phyloP scores from a whole-genome alignment of 306 rosid species.

The Casuarina equisetifolia region DNA sequence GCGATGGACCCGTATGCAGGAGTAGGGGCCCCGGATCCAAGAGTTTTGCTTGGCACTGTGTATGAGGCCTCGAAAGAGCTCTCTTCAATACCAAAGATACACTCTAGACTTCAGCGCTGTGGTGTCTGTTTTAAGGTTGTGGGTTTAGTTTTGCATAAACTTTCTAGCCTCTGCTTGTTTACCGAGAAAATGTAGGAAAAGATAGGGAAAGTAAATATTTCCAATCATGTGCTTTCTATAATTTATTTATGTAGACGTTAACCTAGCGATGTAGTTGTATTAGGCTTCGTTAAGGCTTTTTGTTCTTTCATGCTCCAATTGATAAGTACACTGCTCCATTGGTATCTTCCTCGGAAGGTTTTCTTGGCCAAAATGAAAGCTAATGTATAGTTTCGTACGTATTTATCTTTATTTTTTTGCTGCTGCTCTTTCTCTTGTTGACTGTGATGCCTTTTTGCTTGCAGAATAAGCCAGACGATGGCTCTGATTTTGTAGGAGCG shows the following conservation, averaged over 20 bases:
- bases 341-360: neutral
- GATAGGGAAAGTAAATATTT: neutral
- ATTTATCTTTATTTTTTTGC: neutral
- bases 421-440: neutral
- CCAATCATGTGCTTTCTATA: neutral
- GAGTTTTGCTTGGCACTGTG: constrained; percentile 28
- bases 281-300: neutral
- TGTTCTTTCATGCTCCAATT: neutral
- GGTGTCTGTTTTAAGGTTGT: constrained; percentile 64
- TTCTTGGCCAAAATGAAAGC: neutral
- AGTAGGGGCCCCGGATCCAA: constrained; percentile 19
- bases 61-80: constrained; percentile 71
- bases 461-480: constrained; percentile 56
- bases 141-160: neutral
- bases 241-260: neutral
- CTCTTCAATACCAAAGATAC: constrained; percentile 81
- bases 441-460: neutral
- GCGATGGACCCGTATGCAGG: constrained; percentile 35
- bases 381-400: neutral
- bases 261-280: neutral
- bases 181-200: constrained; percentile 14
- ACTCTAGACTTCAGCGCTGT: constrained; percentile 28
- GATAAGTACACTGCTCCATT: constrained; percentile 13
- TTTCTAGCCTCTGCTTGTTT: constrained; percentile 4
- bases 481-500: constrained; percentile 40